phyloP scores from a whole-genome alignment of 176 grass and related monocot genomes.

The Aegilops speltoides region DNA sequence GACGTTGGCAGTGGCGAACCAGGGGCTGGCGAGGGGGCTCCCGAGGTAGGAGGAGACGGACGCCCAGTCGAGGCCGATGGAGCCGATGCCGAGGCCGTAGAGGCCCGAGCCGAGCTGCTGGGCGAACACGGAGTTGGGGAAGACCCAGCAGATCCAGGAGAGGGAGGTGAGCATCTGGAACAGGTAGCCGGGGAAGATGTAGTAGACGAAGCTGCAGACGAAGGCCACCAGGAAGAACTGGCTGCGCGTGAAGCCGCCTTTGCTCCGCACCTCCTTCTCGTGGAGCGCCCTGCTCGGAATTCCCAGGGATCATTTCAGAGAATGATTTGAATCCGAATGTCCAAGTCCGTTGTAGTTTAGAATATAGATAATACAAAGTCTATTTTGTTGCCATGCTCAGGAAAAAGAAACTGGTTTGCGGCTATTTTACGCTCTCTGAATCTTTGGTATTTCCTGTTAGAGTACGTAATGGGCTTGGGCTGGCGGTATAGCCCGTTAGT shows the following conservation, averaged over 20 bases:
- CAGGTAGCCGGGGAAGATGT: conserved; percentile 82
- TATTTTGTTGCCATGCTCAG: too few species aligned
- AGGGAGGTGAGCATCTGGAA: conserved; percentile 95
- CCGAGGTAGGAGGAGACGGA: conserved; percentile 74
- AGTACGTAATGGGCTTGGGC: too few species aligned
- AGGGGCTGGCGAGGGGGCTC: conserved; percentile 93
- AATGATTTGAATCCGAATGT: neutral
- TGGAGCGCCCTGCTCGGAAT: conserved; percentile 51
- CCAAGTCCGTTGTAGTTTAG: neutral
- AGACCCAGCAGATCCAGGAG: conserved; percentile 92
- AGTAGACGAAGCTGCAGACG: conserved; percentile 77
- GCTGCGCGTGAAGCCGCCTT: conserved; percentile 68
- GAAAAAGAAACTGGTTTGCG: too few species aligned
- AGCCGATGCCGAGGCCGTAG: conserved; percentile 64
- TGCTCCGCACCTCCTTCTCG: conserved; percentile 62
- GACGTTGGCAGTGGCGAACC: conserved; percentile 90
- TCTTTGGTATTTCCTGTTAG: too few species aligned
- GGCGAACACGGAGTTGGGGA: conserved; percentile 63
- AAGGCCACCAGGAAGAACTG: conserved; percentile 91
- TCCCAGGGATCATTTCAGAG: neutral
- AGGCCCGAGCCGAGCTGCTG: conserved; percentile 90
- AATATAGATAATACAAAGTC: neutral
- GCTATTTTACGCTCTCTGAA: too few species aligned
- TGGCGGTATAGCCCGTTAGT: too few species aligned
- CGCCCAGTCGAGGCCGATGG: conserved; percentile 83